Conservation (phyloP, 1,284 basidiomycete species). For the Dichomitus squalens region DNA sequence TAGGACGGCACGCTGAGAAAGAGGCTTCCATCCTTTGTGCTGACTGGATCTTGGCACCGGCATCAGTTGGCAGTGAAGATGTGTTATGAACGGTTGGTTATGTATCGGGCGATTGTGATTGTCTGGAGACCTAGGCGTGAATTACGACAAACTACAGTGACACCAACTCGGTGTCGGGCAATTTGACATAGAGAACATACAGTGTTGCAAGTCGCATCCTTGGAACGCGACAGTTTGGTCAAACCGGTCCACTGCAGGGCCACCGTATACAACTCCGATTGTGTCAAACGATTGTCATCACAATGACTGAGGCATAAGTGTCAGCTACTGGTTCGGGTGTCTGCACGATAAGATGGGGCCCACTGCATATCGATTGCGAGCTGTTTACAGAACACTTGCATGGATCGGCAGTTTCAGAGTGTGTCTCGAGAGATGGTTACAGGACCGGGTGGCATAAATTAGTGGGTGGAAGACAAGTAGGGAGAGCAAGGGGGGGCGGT, state of each 20-base stretch:
- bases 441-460: neutral
- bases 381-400: too few relatives aligned
- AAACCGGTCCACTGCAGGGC: too few relatives aligned
- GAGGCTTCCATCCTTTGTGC: conserved; percentile 4
- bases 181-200: too few relatives aligned
- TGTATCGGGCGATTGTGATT: neutral
- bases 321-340: neutral
- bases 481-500: conserved; percentile 16
- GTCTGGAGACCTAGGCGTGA: neutral
- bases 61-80: neutral
- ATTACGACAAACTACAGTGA: too few relatives aligned
- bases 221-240: neutral
- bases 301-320: neutral
- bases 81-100: neutral
- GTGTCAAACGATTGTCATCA: neutral
- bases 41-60: neutral
- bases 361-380: neutral
- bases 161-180: too few relatives aligned
- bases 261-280: too few relatives aligned
- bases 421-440: neutral
- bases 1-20: conserved; percentile 1
- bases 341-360: neutral
- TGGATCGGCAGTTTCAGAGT: neutral
- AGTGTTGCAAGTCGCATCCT: too few relatives aligned
- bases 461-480: neutral